These are phyloP conservation scores for Lignosus rhinocerotis DNA, from an alignment of 1,284 basidiomycete genomes.

Conservation along the genomic window DNA sequence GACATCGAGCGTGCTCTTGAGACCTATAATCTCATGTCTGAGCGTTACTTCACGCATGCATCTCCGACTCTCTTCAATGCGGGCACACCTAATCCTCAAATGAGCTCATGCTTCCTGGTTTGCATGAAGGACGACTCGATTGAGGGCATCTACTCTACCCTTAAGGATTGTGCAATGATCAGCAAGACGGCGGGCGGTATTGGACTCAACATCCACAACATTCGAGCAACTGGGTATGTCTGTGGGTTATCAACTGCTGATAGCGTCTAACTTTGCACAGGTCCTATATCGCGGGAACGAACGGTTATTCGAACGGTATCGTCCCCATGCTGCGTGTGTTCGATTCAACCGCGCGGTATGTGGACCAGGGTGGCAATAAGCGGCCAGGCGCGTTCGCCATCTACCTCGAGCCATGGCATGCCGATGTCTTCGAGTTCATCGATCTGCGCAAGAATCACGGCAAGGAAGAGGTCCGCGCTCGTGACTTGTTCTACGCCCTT, in stretches of 20 bases:
- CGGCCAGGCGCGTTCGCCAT: slow-evolving; percentile 98
- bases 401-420: slow-evolving; percentile 98
- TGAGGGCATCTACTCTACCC: slow-evolving; percentile 98
- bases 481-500: slow-evolving; percentile 97
- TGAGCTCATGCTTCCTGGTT: slow-evolving; percentile 97
- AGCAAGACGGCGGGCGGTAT: slow-evolving; percentile 99
- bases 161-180: slow-evolving; percentile 99
- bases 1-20: slow-evolving; percentile 91
- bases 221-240: slow-evolving; percentile 89
- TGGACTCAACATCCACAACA: slow-evolving; percentile 95
- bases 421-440: slow-evolving; percentile 97
- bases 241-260: not conserved
- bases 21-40: slow-evolving; percentile 95
- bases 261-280: slow-evolving; percentile 37
- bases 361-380: slow-evolving; percentile 99
- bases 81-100: slow-evolving; percentile 92
- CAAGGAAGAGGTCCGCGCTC: slow-evolving; percentile 96
- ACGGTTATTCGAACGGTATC: slow-evolving; percentile 98
- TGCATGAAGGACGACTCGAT: slow-evolving; percentile 99
- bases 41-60: slow-evolving; percentile 97
- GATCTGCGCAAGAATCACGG: slow-evolving; percentile 99
- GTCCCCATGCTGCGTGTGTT: slow-evolving; percentile 99
- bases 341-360: slow-evolving; percentile 98
- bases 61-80: slow-evolving; percentile 99
- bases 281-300: slow-evolving; percentile 91